Base-by-base conservation (phyloP, 2,329 filamentous ascomycete genomes). In the Penicillium sp. region DNA sequence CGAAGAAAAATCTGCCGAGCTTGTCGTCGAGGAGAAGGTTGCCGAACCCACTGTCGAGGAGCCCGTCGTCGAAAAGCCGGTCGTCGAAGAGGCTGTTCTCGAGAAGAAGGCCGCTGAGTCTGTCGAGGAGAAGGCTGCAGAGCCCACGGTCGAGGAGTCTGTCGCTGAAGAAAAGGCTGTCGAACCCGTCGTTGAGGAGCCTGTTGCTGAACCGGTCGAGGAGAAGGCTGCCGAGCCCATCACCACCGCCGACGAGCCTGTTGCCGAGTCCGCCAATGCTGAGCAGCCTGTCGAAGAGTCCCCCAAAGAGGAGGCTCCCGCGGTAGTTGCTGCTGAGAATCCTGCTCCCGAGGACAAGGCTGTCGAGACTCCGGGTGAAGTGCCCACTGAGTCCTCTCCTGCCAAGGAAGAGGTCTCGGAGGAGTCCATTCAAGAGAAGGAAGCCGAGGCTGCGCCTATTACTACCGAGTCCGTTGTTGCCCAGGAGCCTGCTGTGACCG, bases 71-170 rank as follows among this genome's bases (percentile, higher is more conserved):
- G 43, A 56, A 28, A 43, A 63, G 39, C 14, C 55, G n/a, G 49
- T 28, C 54, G 35, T 10, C 20, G 57, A 67, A 6, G 45, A 54
- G 12, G 34, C 57, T 12, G 14, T 20, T 17, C 49, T 54, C 6
- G 50, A 57, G 20, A 52, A 58, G 38, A 37, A 57, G 20, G 41
- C 39, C 53, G 35, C 50, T 31, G 61, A 61, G 31, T 12, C 57
- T 31, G 15, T 54, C 48, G 60, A 57, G 12, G 55, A 57, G 5
- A 28, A 60, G 22, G 38, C 55, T 25, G 54, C 51, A 8, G 60
- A 64, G 38, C n/a, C 55, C 22, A 6, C 48, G 10, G 38, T 48
- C 2, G 56, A 65, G 43, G n/a, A 64, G 38, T 10, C 55, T 35
- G 3, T 42, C 8, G 42, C 42, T 2, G 56, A 65, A 41, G 20